Base-by-base conservation (phyloP, 1,284 basidiomycete species). In the Heterobasidion irregulare region DNA sequence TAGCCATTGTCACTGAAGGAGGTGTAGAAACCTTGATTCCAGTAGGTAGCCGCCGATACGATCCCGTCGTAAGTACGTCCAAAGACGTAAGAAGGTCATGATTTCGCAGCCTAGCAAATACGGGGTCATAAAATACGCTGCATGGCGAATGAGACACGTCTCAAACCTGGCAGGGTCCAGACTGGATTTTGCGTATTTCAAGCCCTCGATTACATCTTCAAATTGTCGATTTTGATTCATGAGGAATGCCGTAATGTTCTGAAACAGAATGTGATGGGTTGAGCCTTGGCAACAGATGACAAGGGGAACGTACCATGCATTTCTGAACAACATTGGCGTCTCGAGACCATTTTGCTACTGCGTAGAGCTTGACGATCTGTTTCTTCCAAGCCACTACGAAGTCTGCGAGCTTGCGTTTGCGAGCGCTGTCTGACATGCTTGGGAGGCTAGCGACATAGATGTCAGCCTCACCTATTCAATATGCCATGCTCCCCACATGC, bases 11-110 rank as follows among this genome's bases (percentile, higher is more conserved):
- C 26, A 26, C 26, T 26, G 26, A 26, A 26, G 4, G 26, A 26
- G 26, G 26, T 26, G 26, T 26, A 18, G 13, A 13, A 54, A 89
- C 89, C 79, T 88, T 89, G 66, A 93, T 89, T 57, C 75, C 78
- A 10, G 82, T 77, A 8, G 93, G 93, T 16, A 95, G 78, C 47
- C 90, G 75, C 50, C 82, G 75, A 64, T 95, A 95, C 34, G 87
- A 84, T 1, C 92, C 92, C 15, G 84, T 86, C 1, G 88, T 88
- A 19, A 95, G 75, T 50, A 95, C 89, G 61, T 93, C 89, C 52
- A 95, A 72, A 16, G 93, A 93, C 0, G 92, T 93, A 10, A 92
- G 75, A n/a, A 95, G 74, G 66, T 96, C 94, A 61, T 93, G 91
- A 66, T 94, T 95, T 54, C 92, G 81, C 19, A 92, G 78, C 66